phyloP scores from a whole-genome alignment of 106 monocot species.

The Dendrobium officinale region DNA sequence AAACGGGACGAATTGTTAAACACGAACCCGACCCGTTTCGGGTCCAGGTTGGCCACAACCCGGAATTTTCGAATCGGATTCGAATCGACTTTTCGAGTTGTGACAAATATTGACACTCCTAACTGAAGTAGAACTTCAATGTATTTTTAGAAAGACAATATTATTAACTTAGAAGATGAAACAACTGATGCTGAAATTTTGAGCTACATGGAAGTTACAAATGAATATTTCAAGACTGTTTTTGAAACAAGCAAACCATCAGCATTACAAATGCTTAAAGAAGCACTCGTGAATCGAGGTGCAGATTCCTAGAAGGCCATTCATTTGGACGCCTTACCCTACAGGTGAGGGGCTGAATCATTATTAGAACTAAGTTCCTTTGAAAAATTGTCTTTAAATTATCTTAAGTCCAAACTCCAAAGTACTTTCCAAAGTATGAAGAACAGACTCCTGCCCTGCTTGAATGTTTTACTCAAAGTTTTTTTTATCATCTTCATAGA shows the following conservation, averaged over 20 bases:
- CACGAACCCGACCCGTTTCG: too few species aligned
- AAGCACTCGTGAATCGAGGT: too few species aligned
- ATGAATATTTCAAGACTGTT: slow-evolving; percentile 71
- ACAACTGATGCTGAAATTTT: slow-evolving; percentile 67
- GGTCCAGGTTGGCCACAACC: too few species aligned
- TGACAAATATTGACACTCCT: too few species aligned
- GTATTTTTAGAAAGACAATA: slow-evolving; percentile 61
- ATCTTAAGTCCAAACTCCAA: slow-evolving; percentile 38
- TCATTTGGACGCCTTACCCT: slow-evolving; percentile 72
- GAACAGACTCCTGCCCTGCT: slow-evolving; percentile 82
- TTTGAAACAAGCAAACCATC: slow-evolving; percentile 74
- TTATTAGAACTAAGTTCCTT: background rate
- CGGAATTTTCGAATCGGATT: too few species aligned
- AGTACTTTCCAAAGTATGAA: slow-evolving; percentile 90
- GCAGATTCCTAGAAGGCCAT: slow-evolving; percentile 17
- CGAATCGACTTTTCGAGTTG: too few species aligned
- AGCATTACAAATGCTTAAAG: slow-evolving; percentile 29
- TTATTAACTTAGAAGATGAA: slow-evolving; percentile 67
- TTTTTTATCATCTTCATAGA: slow-evolving; percentile 75
- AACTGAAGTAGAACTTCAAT: slow-evolving; percentile 60
- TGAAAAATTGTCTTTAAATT: background rate
- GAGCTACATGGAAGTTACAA: slow-evolving; percentile 60
- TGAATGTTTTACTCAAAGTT: slow-evolving; percentile 90
- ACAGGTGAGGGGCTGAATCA: slow-evolving; percentile 43
- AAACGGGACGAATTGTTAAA: too few species aligned